These are phyloP conservation scores for Aspergillus tanneri DNA, from an alignment of 2,329 filamentous ascomycete species.

Conservation along the genomic window DNA sequence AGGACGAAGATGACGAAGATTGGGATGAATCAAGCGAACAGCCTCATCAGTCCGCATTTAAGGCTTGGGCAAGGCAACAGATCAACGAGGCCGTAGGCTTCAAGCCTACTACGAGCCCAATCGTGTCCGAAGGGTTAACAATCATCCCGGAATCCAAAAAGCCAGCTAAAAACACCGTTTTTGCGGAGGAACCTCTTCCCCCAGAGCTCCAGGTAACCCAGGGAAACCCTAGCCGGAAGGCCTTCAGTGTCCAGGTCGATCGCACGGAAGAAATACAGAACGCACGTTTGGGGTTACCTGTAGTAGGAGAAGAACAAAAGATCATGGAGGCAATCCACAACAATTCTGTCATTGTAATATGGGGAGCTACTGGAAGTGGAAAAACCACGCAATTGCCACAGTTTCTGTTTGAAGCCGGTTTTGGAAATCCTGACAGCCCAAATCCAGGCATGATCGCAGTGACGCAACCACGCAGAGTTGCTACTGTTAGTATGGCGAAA, in stretches of 20 bases:
- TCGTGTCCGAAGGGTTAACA: constrained; percentile 33
- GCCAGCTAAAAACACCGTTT: constrained; percentile 37
- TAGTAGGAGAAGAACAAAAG: constrained; percentile 92
- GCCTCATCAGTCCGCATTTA: constrained; percentile 69
- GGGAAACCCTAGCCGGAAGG: constrained; percentile 61
- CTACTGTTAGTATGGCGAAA: constrained; percentile 94
- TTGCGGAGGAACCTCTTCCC: constrained; percentile 42
- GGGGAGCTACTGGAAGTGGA: constrained; percentile 91
- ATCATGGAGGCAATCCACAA: constrained; percentile 98
- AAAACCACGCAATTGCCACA: constrained; percentile 98
- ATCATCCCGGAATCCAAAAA: constrained; percentile 29
- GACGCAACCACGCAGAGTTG: constrained; percentile 91
- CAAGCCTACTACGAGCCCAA: constrained; percentile 46
- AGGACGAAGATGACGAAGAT: constrained; percentile 37
- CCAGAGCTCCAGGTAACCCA: constrained; percentile 40
- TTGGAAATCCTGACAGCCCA: constrained; percentile 72
- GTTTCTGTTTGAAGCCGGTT: constrained; percentile 91
- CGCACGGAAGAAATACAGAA: constrained; percentile 73
- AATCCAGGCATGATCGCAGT: constrained; percentile 92
- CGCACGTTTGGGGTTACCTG: constrained; percentile 74
- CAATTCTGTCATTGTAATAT: constrained; percentile 84
- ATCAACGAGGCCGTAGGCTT: constrained; percentile 80
- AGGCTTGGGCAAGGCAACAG: constrained; percentile 85
- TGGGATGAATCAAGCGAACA: constrained; percentile 23
- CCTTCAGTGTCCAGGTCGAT: constrained; percentile 70